phyloP scores from a whole-genome alignment of 768 basidiomycete genomes.

The Naganishia randhawae region DNA sequence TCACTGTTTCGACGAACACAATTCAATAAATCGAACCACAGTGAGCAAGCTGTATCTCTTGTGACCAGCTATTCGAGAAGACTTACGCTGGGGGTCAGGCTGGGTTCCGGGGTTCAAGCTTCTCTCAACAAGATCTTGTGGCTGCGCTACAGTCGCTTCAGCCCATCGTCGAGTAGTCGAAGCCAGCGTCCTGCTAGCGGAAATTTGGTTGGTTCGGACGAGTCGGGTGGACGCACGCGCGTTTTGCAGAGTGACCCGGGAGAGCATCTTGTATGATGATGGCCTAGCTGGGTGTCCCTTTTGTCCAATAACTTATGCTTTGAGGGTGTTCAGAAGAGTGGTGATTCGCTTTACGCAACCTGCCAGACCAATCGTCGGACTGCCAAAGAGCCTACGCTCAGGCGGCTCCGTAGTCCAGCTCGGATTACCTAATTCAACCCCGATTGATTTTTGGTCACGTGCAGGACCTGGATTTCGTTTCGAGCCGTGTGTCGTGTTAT shows the following conservation, averaged over 20 bases:
- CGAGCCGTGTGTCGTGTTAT: neutral
- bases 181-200: constrained; percentile 20
- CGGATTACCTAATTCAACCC: neutral
- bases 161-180: constrained; percentile 22
- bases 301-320: neutral
- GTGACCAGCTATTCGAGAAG: neutral
- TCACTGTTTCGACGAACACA: constrained; percentile 33
- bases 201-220: constrained; percentile 1
- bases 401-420: neutral
- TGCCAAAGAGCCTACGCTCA: neutral
- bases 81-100: constrained; percentile 48
- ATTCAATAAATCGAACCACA: neutral
- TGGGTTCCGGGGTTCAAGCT: constrained; percentile 16
- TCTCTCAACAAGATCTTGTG: constrained; percentile 22
- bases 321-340: neutral
- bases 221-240: constrained; percentile 13
- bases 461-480: constrained; percentile 3
- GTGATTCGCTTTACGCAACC: neutral
- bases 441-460: neutral
- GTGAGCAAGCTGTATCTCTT: too few relatives aligned
- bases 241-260: neutral
- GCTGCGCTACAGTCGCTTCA: constrained; percentile 12
- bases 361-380: constrained; percentile 7
- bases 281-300: too few relatives aligned
- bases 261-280: neutral